Conservation (phyloP, 345 rosid species). For the Leavenworthia alabamica region DNA sequence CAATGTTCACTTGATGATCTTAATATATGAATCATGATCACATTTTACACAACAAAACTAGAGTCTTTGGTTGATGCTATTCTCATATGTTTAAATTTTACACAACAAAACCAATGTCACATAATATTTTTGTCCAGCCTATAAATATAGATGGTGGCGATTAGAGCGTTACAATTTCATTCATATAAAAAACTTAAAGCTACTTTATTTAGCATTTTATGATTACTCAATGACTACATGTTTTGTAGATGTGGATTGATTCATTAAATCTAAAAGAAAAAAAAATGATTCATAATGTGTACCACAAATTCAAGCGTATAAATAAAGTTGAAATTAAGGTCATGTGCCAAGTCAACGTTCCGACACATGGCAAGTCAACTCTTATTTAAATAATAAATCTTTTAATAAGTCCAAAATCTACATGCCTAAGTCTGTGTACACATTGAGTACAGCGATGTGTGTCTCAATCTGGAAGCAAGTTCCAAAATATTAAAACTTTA, state of each 20-base stretch:
- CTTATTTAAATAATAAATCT: slow-evolving; percentile 12
- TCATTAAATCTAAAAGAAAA: too few species aligned
- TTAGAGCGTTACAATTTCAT: too few species aligned
- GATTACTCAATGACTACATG: too few species aligned
- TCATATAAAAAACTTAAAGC: background rate
- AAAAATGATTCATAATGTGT: background rate
- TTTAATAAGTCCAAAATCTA: too few species aligned
- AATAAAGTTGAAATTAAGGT: background rate
- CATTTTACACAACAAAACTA: too few species aligned
- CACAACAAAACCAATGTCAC: too few species aligned
- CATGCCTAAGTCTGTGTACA: too few species aligned
- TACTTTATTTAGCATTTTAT: background rate
- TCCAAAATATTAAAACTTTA: background rate
- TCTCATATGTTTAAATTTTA: too few species aligned
- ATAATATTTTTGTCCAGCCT: too few species aligned
- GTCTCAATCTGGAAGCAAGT: background rate
- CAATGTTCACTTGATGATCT: background rate
- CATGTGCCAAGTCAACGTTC: slow-evolving; percentile 1
- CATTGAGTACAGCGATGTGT: background rate
- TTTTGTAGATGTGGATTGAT: too few species aligned
- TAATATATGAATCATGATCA: background rate
- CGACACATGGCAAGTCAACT: slow-evolving; percentile 23
- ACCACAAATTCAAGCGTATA: background rate
- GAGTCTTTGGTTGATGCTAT: too few species aligned
- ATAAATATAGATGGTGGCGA: too few species aligned